Base-by-base conservation (phyloP, 1,284 basidiomycete genomes). In the Gymnopus androsaceus region DNA sequence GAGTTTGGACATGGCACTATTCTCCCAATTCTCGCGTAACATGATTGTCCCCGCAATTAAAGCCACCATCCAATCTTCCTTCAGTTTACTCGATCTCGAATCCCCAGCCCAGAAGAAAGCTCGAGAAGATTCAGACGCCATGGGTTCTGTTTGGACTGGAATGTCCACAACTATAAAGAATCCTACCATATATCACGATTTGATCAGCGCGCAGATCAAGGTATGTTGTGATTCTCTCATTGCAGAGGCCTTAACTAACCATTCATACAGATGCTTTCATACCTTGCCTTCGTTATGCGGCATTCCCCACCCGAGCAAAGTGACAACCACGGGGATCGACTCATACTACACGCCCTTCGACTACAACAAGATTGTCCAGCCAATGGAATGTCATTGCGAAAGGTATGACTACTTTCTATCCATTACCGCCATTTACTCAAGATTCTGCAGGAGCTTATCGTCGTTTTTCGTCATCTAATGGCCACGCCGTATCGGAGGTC, bases 331-430 rank as follows among this genome's bases (percentile, higher is more conserved):
- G 87, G 90, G 4, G 90, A 96, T 64, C 84, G 84, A 4, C 82
- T 99, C 36, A 89, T 96, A 17, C 78, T 91, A 48, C 84, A 88
- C 38, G 88, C 91, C 47, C 77, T 99, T 25, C 85, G 97, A 14
- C 78, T 99, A 19, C 79, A 99, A 51, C 92, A 98, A 67, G 96
- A 99, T 69, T 95, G 95, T 65, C 96, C 97, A 19, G 82, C 90
- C 0, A 93, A 92, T 66, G 88, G 89, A 6, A 88, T 94, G n/a
- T 77, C 84, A 15, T 84, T 90, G 12, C 80, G 94, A 69, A 92
- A 91, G 78, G 92, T 86, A 9, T n/a, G 14, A 23, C 41, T 27
- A 31, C 27, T 31, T 9, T 7, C 36, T 41, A 19, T 11, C 33
- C 19, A 30, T 41, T 37, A 2, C 21, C 12, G 12, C 14, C 15